Percentiles rank a stretch among this genome's conserved stretches.
phyloP scores from a whole-genome alignment of 257 asterid genomes.

The Przewalskia tangutica region DNA sequence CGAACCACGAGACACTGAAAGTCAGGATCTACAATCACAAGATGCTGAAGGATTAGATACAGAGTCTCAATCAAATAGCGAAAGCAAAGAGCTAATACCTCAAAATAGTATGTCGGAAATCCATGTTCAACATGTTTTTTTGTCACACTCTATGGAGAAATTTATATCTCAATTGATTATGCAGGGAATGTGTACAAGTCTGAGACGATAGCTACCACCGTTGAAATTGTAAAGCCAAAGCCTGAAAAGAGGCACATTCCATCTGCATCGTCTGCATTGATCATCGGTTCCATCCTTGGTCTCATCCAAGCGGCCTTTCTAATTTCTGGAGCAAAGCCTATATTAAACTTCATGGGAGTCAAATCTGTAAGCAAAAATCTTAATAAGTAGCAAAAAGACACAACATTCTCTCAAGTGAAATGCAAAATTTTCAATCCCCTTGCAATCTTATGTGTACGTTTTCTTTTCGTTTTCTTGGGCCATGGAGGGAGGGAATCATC shows the following conservation, averaged over 20 bases:
- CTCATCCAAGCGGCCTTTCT: conserved; percentile 44
- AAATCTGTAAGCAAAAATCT: conserved; percentile 33
- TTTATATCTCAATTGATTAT: conserved; percentile 8
- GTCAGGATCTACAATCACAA: neutral
- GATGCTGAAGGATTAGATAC: conserved; percentile 25
- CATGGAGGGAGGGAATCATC: neutral
- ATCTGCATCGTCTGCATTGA: conserved; percentile 71
- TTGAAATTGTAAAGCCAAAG: conserved; percentile 20
- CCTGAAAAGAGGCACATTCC: conserved; percentile 43
- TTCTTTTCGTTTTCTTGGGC: neutral
- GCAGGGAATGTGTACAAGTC: conserved; percentile 16
- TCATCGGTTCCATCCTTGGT: conserved; percentile 59
- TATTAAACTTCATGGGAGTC: conserved; percentile 65
- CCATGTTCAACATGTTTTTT: neutral
- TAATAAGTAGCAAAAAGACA: neutral
- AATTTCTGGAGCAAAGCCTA: conserved; percentile 47
- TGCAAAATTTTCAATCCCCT: neutral
- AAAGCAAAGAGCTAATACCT: conserved; percentile 40
- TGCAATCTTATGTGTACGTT: neutral
- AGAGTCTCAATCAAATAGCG: conserved; percentile 16
- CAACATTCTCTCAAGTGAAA: neutral
- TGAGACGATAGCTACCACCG: conserved; percentile 7
- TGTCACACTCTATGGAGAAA: neutral
- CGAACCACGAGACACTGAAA: conserved; percentile 8
- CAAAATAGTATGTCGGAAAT: conserved; percentile 21